Conservation (phyloP, 1,284 basidiomycete species). For the Fomes fomentarius region DNA sequence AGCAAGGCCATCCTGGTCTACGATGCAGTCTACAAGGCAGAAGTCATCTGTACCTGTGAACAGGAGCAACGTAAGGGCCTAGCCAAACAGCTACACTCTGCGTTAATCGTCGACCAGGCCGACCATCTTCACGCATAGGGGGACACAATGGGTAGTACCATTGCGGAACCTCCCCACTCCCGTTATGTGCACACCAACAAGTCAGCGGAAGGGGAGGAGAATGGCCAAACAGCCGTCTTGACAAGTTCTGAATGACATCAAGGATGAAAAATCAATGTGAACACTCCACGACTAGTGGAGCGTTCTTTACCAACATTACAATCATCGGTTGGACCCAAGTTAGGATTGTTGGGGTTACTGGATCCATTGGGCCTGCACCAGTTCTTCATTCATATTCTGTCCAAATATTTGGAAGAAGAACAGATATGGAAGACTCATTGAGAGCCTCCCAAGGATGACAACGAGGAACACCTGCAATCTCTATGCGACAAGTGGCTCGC, state of each 20-base stretch:
- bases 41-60: neutral
- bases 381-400: too few relatives aligned
- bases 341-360: neutral
- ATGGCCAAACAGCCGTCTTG: neutral
- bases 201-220: slow-evolving; percentile 10
- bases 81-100: too few relatives aligned
- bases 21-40: neutral
- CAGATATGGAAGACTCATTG: slow-evolving; percentile 4
- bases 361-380: too few relatives aligned
- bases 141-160: neutral
- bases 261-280: neutral
- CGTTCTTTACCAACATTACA: neutral
- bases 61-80: too few relatives aligned
- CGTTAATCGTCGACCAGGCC: too few relatives aligned
- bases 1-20: slow-evolving; percentile 2
- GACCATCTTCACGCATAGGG: too few relatives aligned
- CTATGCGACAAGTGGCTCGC: slow-evolving; percentile 7
- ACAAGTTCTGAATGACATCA: neutral
- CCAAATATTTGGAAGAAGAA: too few relatives aligned
- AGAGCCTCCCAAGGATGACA: neutral
- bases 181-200: neutral
- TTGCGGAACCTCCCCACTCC: slow-evolving; percentile 8
- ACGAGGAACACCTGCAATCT: neutral
- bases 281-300: neutral
- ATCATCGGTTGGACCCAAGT: neutral